Evolutionary conservation across 1,284 basidiomycete genomes (phyloP), one percentile per base, ranked within the genome.

Genomic region (Microbotryum intermedium): DNA sequence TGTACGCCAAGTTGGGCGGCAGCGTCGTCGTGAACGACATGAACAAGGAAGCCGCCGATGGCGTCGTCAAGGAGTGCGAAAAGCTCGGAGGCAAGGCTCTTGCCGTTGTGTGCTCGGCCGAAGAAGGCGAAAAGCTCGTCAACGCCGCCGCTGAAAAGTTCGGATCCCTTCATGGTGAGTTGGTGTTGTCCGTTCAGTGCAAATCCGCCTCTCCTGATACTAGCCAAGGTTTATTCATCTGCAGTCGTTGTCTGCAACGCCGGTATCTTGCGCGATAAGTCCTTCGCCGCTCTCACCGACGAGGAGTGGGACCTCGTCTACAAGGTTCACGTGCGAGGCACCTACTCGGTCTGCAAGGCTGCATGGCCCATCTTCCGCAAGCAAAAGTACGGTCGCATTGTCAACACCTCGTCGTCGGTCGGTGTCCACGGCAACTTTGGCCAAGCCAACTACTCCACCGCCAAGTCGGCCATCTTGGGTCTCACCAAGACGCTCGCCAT

Each of bases 21-120:
- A 97, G 97, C 72, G 89, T 99, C 42, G 89, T 98, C 47, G 84
- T 98, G 62, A 99, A 98, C 75, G 95, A 99, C 73, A 86, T 98
- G 59, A 89, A 50, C 52, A 61, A 64, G 60, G 67, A 88, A 72
- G 88, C 89, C 25, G 92, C 92, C 11, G 82, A 83, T 46, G 77
- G 82, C 16, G 93, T 98, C 7, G 91, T 91, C 26, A 82, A 87
- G 34, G 93, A 97, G 75, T 84, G 97, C 69, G 81, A 83, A 67
- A 83, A 85, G 75, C 82, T 83, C 67, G 93, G 93, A 50, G 93
- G 90, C 21, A 90, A 92, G 75, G 95, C 92, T 13, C 81, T 82
- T 7, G 79, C 91, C 42, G 89, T 84, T 10, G 80, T 95, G 26
- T 87, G 84, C 72, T 94, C 91, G 25, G 92, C 88, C 6, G 79